Evolutionary conservation across 192 early-diverging fungal species (phyloP), one percentile per base, ranked within the genome.

Genomic region (Gonapodya prolifera): DNA sequence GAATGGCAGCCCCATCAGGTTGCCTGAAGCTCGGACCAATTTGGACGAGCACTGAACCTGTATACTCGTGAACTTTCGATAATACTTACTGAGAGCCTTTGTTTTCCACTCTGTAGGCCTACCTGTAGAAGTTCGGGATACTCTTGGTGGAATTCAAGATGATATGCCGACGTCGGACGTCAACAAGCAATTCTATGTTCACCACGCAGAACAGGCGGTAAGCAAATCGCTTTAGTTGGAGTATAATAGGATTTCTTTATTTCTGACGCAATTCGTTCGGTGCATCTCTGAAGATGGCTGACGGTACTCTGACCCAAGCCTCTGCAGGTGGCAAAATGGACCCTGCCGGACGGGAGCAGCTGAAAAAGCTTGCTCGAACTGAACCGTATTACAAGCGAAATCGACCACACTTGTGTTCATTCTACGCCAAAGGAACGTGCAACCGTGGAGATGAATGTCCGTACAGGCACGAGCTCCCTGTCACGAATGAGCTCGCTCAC

Each of bases 361-460:
- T 96, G 28, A 89, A 89, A 76, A 88, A 87, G 75, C 80, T 99
- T 79, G 89, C 94, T 13, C 88, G 96, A 78, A 91, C 83, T 33
- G 95, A 93, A 36, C 96, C 96, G 1, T 95, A 95, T 80, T 95
- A 96, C 78, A 91, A 95, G 82, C 91, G 96, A 34, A 97, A 96
- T 81, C 80, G 91, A 35, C 86, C 93, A 1, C 94, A 95, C 75
- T 91, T 98, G 34, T 99, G 98, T 82, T 94, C 97, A 2, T 98
- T 99, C 80, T 99, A 91, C 85, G 92, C 94, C 69, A 94, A 94
- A 75, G 98, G 94, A 73, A 89, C 93, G 75, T 99, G 98, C 81
- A 99, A 90, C 30, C 91, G 98, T 34, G 98, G 96, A 35, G 92
- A 90, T 35, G 92, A 93, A 78, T 99, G 98, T 80, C 97, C 98